Conservation (phyloP, 2,329 filamentous ascomycete genomes). For the Microdochium nivale region DNA sequence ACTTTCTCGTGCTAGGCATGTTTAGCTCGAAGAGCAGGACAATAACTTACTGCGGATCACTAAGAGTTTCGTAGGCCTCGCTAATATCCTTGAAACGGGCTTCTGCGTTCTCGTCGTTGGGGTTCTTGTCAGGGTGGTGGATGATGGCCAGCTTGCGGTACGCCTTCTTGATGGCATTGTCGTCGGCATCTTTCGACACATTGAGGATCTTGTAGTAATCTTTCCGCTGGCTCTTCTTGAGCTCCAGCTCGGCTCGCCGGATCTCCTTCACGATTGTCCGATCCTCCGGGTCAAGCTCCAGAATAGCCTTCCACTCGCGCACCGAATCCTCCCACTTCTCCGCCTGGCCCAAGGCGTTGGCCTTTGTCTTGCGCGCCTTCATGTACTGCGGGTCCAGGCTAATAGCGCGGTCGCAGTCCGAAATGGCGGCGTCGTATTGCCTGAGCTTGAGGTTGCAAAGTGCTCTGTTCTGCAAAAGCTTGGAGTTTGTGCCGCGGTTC, state of each 20-base stretch:
- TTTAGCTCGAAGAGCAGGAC: not conserved
- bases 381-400: constrained; percentile 74
- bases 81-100: constrained; percentile 96
- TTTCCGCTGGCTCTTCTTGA: constrained; percentile 96
- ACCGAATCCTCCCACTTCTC: constrained; percentile 91
- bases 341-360: constrained; percentile 76
- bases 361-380: constrained; percentile 90
- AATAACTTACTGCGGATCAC: constrained; percentile 73
- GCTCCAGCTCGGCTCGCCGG: constrained; percentile 80
- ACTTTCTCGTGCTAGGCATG: not conserved
- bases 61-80: constrained; percentile 93
- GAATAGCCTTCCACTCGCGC: constrained; percentile 78
- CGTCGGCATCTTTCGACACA: constrained; percentile 75
- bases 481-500: constrained; percentile 90
- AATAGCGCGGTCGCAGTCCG: constrained; percentile 79
- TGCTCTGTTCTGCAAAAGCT: constrained; percentile 89
- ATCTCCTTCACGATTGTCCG: constrained; percentile 75
- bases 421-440: constrained; percentile 71
- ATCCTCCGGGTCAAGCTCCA: constrained; percentile 77
- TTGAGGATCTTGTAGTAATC: constrained; percentile 98
- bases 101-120: constrained; percentile 72
- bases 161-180: constrained; percentile 87
- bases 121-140: constrained; percentile 97
- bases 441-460: constrained; percentile 78
- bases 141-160: constrained; percentile 92